Percentiles rank a stretch among this genome's conserved stretches.
Evolutionary conservation across 1,284 basidiomycete genomes (phyloP).

Genomic region (Cutaneotrichosporon dermatis): DNA sequence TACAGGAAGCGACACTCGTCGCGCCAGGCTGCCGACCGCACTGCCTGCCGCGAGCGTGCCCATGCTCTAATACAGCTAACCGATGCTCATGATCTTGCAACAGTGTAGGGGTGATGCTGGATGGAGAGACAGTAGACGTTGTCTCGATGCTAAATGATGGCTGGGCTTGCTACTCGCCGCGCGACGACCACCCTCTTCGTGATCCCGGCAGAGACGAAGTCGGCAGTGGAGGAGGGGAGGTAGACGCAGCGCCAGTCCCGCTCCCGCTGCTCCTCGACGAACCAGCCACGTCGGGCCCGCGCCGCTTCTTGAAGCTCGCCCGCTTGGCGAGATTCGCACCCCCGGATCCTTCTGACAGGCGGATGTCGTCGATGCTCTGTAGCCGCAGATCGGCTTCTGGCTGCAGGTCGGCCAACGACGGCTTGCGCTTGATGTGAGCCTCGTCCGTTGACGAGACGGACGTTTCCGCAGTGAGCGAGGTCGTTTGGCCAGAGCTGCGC

Average conservation of each 20-base stretch:
- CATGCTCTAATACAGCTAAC: no score
- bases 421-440: conserved; percentile 34
- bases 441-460: conserved; percentile 30
- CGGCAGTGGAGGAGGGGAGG: background rate
- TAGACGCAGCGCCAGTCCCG: background rate
- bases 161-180: no score
- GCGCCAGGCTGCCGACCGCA: no score
- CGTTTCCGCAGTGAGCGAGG: background rate
- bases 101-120: no score
- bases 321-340: conserved; percentile 35
- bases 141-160: no score
- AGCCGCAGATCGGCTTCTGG: conserved; percentile 19
- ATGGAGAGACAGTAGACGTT: no score
- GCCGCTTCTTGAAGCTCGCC: conserved; percentile 42
- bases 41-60: no score
- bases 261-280: no score
- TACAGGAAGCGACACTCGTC: no score
- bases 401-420: conserved; percentile 41
- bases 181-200: background rate
- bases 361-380: conserved; percentile 4
- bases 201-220: background rate
- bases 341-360: conserved; percentile 5
- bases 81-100: no score
- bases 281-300: conserved; percentile 2
- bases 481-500: background rate